Conservation (phyloP, 139 green algal genomes). For the Raphidocelis subcapitata region DNA sequence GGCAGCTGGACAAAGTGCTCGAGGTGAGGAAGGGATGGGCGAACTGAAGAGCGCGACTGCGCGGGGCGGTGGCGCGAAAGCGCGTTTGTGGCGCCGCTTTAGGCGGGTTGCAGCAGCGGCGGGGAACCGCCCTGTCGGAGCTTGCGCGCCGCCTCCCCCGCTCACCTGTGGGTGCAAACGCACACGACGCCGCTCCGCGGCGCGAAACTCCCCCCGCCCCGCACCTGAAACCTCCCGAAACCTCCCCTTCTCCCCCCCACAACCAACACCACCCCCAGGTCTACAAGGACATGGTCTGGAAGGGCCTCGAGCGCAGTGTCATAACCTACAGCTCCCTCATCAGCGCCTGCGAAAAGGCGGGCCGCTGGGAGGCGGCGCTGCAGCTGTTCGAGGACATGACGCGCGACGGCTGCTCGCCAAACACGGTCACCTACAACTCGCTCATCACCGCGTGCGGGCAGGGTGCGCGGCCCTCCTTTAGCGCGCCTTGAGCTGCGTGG, state of each 20-base stretch:
- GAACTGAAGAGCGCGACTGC: too few relatives aligned
- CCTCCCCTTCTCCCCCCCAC: slow-evolving; percentile 52
- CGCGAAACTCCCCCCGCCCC: slow-evolving; percentile 39
- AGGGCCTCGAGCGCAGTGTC: slow-evolving; percentile 33
- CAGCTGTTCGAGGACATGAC: slow-evolving; percentile 69
- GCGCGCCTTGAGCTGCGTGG: neutral
- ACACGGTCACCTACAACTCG: slow-evolving; percentile 53
- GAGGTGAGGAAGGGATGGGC: too few relatives aligned
- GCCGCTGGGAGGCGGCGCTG: slow-evolving; percentile 61
- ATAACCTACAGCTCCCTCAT: slow-evolving; percentile 69
- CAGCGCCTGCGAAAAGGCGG: slow-evolving; percentile 46
- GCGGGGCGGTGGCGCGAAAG: too few relatives aligned
- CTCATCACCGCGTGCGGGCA: slow-evolving; percentile 43
- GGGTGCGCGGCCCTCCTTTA: neutral
- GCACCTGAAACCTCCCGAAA: too few relatives aligned
- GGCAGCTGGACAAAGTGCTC: slow-evolving; percentile 72
- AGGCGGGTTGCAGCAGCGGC: too few relatives aligned
- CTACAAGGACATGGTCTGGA: slow-evolving; percentile 51
- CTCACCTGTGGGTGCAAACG: too few relatives aligned
- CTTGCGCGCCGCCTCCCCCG: too few relatives aligned
- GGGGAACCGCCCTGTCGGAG: too few relatives aligned
- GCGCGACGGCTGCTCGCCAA: slow-evolving; percentile 50
- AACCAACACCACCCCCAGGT: slow-evolving; percentile 59
- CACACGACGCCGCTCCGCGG: slow-evolving; percentile 52
- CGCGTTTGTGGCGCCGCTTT: too few relatives aligned